phyloP scores from a whole-genome alignment of 345 rosid species.

The Populus ilicifolia region DNA sequence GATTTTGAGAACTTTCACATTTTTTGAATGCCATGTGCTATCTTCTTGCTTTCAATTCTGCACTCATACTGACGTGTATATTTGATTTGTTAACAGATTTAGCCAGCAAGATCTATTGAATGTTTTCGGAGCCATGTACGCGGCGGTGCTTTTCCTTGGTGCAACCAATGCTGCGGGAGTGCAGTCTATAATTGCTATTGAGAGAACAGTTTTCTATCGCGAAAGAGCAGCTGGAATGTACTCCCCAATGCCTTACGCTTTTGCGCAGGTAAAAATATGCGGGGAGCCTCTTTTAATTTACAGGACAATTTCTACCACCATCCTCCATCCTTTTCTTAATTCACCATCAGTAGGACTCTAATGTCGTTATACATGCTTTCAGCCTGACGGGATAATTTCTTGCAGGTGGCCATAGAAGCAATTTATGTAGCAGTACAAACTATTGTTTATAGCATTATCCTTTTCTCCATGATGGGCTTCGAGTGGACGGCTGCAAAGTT shows the following conservation, averaged over 20 bases:
- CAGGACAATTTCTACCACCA: too few species aligned
- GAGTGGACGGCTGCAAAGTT: constrained; percentile 51
- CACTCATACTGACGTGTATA: neutral
- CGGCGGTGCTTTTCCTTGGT: constrained; percentile 31
- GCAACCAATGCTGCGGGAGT: constrained; percentile 19
- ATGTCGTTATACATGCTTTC: too few species aligned
- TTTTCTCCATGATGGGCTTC: constrained; percentile 73
- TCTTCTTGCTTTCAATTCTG: neutral
- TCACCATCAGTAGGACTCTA: too few species aligned
- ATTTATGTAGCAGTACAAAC: constrained; percentile 58
- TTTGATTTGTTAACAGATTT: constrained; percentile 4
- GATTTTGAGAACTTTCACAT: too few species aligned
- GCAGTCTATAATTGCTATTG: constrained; percentile 22
- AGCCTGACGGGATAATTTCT: neutral
- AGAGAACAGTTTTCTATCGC: constrained; percentile 31
- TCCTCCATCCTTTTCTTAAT: too few species aligned
- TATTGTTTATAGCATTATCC: constrained; percentile 43
- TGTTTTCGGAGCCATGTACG: constrained; percentile 26
- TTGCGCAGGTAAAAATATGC: constrained; percentile 22
- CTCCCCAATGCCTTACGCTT: constrained; percentile 27
- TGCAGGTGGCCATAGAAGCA: constrained; percentile 66
- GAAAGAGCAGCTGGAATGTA: constrained; percentile 38
- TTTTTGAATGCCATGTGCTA: neutral
- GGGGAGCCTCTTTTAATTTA: too few species aligned
- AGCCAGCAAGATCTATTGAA: constrained; percentile 25